Evolutionary conservation across 2,329 filamentous ascomycete species (phyloP).

Genomic region (Nemania sp.): DNA sequence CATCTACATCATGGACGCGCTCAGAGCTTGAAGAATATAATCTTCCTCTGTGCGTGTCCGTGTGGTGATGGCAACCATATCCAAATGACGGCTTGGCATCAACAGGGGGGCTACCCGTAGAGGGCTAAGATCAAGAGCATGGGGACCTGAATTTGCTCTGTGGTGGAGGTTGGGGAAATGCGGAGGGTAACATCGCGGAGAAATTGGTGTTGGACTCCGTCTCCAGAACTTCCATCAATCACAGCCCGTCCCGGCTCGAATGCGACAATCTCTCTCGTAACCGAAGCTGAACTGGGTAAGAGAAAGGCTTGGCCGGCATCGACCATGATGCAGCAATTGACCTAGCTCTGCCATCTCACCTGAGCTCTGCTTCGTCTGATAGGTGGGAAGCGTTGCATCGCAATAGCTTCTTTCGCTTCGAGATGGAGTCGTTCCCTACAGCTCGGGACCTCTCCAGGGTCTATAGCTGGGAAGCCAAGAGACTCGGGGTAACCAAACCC

Average conservation of each 20-base stretch:
- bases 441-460: not conserved
- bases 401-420: not conserved
- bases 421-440: not conserved
- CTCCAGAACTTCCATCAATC: conserved; percentile 34
- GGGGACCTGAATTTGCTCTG: not conserved
- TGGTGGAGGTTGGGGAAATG: conserved; percentile 27
- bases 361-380: conserved; percentile 5
- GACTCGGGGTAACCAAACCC: not conserved
- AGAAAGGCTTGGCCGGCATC: not conserved
- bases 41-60: not conserved
- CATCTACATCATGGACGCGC: too few species aligned
- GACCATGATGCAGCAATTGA: conserved; percentile 13
- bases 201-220: conserved; percentile 15
- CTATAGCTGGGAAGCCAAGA: not conserved
- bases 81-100: not conserved
- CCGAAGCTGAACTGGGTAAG: not conserved
- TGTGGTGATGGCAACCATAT: not conserved
- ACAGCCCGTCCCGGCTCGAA: conserved; percentile 10
- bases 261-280: not conserved
- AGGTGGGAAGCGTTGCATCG: conserved; percentile 17
- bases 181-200: conserved; percentile 22
- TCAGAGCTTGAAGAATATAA: too few species aligned
- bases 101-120: not conserved
- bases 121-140: not conserved
- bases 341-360: not conserved